These are phyloP conservation scores for Exobasidium cylindrosporum DNA, from an alignment of 1,284 basidiomycete genomes.

Conservation along the genomic window DNA sequence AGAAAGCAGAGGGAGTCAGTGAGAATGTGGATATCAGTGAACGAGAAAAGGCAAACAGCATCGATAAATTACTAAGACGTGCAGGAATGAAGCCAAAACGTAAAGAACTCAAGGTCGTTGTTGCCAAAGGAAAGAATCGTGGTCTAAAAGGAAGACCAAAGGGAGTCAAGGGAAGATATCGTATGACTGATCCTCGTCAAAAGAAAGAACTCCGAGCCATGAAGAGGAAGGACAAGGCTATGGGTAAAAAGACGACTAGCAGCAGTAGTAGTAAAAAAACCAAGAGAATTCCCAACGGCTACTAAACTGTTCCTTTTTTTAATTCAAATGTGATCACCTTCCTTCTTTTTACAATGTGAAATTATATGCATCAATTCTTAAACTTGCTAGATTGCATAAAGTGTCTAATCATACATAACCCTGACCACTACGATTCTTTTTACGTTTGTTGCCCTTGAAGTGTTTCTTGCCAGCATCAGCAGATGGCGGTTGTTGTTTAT, in stretches of 20 bases:
- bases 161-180: constrained; percentile 75
- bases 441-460: constrained; percentile 74
- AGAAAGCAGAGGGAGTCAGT: constrained; percentile 90
- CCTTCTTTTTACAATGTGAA: neutral
- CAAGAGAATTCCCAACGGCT: constrained; percentile 34
- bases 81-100: constrained; percentile 65
- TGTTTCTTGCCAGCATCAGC: constrained; percentile 70
- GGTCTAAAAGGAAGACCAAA: constrained; percentile 90
- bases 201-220: constrained; percentile 54
- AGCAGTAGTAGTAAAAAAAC: constrained; percentile 28
- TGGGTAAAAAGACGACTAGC: constrained; percentile 46
- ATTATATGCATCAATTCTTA: neutral
- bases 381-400: neutral
- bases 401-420: constrained; percentile 7
- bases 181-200: constrained; percentile 52
- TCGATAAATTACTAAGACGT: constrained; percentile 79
- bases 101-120: constrained; percentile 81
- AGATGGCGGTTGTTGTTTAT: constrained; percentile 56
- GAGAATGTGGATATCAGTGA: constrained; percentile 75
- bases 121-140: constrained; percentile 84
- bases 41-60: constrained; percentile 87
- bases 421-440: constrained; percentile 42
- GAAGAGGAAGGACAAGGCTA: constrained; percentile 46
- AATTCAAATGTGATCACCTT: neutral
- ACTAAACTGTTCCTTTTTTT: constrained; percentile 9